phyloP scores from a whole-genome alignment of 768 basidiomycete species.

The Solioccasus polychromus region DNA sequence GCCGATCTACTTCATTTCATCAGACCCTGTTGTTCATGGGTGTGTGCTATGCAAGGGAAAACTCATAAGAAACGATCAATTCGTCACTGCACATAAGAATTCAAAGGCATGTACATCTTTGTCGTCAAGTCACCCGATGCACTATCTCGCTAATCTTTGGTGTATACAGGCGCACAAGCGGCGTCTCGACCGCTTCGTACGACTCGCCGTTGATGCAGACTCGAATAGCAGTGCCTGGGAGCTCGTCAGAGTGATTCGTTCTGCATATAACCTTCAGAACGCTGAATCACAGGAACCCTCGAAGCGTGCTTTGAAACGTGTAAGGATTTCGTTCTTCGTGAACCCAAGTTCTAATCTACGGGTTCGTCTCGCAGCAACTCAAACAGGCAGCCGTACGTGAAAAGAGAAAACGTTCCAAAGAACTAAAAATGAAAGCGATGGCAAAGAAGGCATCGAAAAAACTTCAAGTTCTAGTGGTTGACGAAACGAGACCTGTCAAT shows the following conservation, averaged over 20 bases:
- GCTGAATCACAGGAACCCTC: slow-evolving; percentile 36
- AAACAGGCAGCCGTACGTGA: slow-evolving; percentile 43
- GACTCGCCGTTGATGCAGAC: slow-evolving; percentile 38
- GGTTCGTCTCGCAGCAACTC: slow-evolving; percentile 38
- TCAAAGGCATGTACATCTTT: slow-evolving; percentile 56
- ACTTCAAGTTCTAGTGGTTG: neutral
- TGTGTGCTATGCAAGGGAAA: slow-evolving; percentile 76
- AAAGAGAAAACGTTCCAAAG: slow-evolving; percentile 49
- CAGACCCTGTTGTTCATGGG: slow-evolving; percentile 51
- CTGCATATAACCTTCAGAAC: neutral
- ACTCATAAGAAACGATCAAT: slow-evolving; percentile 55
- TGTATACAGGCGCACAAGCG: slow-evolving; percentile 58
- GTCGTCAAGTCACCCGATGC: neutral
- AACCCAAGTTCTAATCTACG: neutral
- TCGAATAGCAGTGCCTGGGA: slow-evolving; percentile 49
- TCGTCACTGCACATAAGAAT: slow-evolving; percentile 54
- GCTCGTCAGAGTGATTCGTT: slow-evolving; percentile 26
- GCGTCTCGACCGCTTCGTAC: slow-evolving; percentile 50
- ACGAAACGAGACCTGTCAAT: neutral
- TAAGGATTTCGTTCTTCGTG: slow-evolving; percentile 26
- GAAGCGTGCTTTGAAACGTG: slow-evolving; percentile 64
- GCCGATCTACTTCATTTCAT: slow-evolving; percentile 58
- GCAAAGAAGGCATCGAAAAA: slow-evolving; percentile 30
- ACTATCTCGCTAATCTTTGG: neutral
- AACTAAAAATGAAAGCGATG: slow-evolving; percentile 39